Conservation (phyloP, 2,329 filamentous ascomycete species). For the Aspergillus novoparasiticus region DNA sequence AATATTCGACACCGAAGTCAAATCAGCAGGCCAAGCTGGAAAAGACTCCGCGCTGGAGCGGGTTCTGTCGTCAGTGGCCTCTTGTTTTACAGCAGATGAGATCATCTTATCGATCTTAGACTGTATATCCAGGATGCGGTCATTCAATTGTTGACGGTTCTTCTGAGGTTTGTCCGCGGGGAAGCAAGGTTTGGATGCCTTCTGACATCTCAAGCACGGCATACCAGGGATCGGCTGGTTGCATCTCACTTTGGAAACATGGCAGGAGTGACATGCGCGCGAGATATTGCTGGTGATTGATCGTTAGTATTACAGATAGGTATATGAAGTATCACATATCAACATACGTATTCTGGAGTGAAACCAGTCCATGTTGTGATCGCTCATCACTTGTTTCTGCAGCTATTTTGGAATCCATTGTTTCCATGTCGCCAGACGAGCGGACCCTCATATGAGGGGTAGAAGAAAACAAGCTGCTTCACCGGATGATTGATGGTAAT, state of each 20-base stretch:
- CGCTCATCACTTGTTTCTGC: no score
- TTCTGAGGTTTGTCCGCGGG: background rate
- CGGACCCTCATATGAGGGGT: background rate
- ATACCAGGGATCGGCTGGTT: background rate
- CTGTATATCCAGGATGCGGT: background rate
- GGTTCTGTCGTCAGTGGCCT: background rate
- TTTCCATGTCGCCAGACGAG: background rate
- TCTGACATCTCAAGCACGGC: background rate
- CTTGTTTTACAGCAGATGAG: background rate
- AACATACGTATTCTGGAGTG: background rate
- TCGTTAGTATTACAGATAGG: no score
- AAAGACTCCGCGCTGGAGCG: background rate
- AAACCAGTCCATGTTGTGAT: background rate
- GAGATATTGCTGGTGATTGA: background rate
- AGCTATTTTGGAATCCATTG: background rate
- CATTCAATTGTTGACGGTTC: background rate
- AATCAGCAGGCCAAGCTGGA: background rate
- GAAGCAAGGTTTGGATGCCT: background rate
- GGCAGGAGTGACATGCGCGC: background rate
- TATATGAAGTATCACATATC: background rate
- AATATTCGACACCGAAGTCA: accelerated
- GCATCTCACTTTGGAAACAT: background rate
- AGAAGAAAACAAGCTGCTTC: background rate
- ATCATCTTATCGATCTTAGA: background rate
- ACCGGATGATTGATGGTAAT: no score